Evolutionary conservation across 2,329 filamentous ascomycete genomes (phyloP), one percentile per base, ranked within the genome.

Genomic region (Talaromyces albobiverticillius): DNA sequence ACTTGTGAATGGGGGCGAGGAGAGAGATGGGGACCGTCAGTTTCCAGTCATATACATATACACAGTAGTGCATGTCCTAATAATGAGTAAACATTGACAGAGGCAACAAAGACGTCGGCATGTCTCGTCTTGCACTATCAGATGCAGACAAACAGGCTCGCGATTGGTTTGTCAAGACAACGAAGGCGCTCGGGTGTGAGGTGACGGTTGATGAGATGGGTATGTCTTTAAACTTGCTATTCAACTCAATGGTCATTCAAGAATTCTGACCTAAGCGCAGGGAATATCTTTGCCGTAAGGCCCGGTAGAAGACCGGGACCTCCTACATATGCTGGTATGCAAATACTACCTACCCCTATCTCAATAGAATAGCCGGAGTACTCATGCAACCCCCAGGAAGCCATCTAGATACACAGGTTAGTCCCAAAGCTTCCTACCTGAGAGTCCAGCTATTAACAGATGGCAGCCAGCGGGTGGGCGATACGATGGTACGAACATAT

Each of bases 211-310:
- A 92, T 64, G 73, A 80, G 13, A 89, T 90, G 82, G 89, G 32
- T 31, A 11, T 31, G 9, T n/a, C n/a, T n/a, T n/a, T n/a, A n/a
- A n/a, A n/a, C n/a, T 31, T 3, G 9, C 5, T 31, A 31, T 29
- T 9, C 9, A 4, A 29, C 25, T 9, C 13, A 10, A 10, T 31
- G 29, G 3, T 31, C 8, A 3, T 31, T 7, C 5, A 11, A 31
- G 29, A 31, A 5, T 31, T 11, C 29, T 31, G 13, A 31, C n/a
- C 29, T 31, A 3, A 11, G 9, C 5, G 4, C 9, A 31, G 29
- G 89, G 20, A 94, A 93, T 61, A 88, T 87, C 57, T 93, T 93
- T 66, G 87, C 88, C 1, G 77, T 89, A 3, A 80, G 86, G 2
- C 81, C 84, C 2, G 88, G 89, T 1, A 71, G 72, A 48, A 56